A percentile compares a stretch with the other conserved stretches of the same genome.
phyloP scores from a whole-genome alignment of 306 rosid species.

The Oxytropis ochrocephala region DNA sequence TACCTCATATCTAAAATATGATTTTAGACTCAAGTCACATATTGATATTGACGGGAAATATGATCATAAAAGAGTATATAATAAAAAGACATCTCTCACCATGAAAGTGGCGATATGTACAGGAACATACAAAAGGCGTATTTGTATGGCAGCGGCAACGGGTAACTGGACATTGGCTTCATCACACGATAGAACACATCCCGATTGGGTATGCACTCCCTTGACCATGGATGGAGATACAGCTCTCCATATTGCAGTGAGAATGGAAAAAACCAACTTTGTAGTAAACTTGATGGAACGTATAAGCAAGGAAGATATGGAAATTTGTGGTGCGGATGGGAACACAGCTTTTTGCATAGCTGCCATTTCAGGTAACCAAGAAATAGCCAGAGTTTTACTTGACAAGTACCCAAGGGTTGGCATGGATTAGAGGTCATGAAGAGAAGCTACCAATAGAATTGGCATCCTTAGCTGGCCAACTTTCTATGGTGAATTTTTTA shows the following conservation, averaged over 20 bases:
- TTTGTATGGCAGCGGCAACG: not conserved
- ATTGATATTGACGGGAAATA: too few relatives aligned
- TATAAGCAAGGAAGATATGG: not conserved
- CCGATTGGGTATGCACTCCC: not conserved
- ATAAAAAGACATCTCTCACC: too few relatives aligned
- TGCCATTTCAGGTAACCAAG: not conserved
- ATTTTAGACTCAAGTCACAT: too few relatives aligned
- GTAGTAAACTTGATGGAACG: not conserved
- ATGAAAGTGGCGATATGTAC: not conserved
- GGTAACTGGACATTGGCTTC: too few relatives aligned
- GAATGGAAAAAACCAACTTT: not conserved
- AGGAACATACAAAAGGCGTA: not conserved
- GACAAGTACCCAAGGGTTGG: not conserved
- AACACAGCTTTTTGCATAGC: constrained; percentile 6
- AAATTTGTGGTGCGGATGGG: not conserved
- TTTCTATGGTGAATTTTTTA: not conserved
- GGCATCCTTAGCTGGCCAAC: constrained; percentile 1
- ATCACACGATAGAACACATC: not conserved
- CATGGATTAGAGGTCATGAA: not conserved
- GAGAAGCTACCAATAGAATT: not conserved
- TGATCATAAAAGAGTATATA: too few relatives aligned
- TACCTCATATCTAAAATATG: too few relatives aligned
- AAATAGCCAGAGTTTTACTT: not conserved
- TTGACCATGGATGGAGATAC: not conserved
- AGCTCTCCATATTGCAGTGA: constrained; percentile 2